Base-by-base conservation (phyloP, 176 grass and related monocot species). In the Aegilops longissima region DNA sequence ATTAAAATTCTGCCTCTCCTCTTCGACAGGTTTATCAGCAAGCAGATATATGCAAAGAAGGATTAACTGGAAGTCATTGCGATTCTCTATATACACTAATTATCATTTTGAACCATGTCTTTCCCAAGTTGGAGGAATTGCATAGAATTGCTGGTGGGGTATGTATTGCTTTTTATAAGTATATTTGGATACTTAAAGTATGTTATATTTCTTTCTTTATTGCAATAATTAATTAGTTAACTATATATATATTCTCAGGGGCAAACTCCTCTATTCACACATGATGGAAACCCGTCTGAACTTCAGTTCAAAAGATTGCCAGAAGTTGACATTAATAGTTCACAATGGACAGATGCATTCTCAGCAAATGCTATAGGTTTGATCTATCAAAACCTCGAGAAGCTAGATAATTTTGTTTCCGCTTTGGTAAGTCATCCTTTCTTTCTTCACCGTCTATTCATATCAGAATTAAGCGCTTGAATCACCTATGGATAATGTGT, bases 311-410 rank as follows among this genome's bases (percentile, higher is more conserved):
- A 88, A 75, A 94, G 89, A 84, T 86, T 98, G 85, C 90, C 84
- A 67, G 77, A 95, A 75, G 36, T 84, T 61, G 90, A 92, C 83
- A 23, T 66, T 68, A 89, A 90, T 49, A 91, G 85, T 64, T 73
- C 86, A 89, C 49, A 95, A 35, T 95, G 90, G 96, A 91, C 92
- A 27, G 88, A 95, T 62, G 61, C 70, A 69, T 86, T 91, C 84
- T 81, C 81, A 86, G 82, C 49, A 45, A 86, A 93, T 89, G 90
- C 92, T 77, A 91, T 84, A 75, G 84, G 58, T 73, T 83, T 98
- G 83, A 88, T 95, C 29, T 92, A 92, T 87, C 64, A 92, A 90
- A 98, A 98, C 87, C 84, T 98, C 42, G 75, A 95, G 80, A 89
- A 81, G 63, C 86, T 98, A 65, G 87, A 92, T 88, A 86, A 27